Evolutionary conservation across 2,329 filamentous ascomycete species (phyloP).

Genomic region (Nectriaceae sp.): DNA sequence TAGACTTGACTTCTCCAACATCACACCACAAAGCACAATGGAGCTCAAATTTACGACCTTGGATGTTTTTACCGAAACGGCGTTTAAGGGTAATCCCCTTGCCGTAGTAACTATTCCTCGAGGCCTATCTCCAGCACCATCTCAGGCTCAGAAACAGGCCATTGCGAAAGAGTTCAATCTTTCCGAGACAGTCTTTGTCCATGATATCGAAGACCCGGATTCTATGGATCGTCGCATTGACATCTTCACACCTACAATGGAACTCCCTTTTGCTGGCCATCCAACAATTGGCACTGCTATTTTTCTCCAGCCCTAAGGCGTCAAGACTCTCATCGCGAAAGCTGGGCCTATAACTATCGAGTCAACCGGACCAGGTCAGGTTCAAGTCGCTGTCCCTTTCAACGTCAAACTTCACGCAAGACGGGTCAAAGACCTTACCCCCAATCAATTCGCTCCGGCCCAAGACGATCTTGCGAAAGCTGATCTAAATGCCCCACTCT

Average conservation of each 20-base stretch:
- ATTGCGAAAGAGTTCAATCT: slow-evolving; percentile 65
- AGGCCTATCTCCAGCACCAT: slow-evolving; percentile 21
- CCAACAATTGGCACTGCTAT: slow-evolving; percentile 59
- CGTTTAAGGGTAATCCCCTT: slow-evolving; percentile 58
- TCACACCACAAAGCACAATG: too few relatives aligned
- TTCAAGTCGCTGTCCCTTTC: slow-evolving; percentile 67
- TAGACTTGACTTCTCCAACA: too few relatives aligned
- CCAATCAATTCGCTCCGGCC: slow-evolving; percentile 20
- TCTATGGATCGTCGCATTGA: slow-evolving; percentile 45
- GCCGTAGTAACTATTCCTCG: slow-evolving; percentile 56
- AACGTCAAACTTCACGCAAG: slow-evolving; percentile 60
- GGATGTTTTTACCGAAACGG: slow-evolving; percentile 56
- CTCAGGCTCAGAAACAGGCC: slow-evolving; percentile 54
- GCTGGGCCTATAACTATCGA: slow-evolving; percentile 55
- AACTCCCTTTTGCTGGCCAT: slow-evolving; percentile 63
- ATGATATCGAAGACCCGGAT: slow-evolving; percentile 40
- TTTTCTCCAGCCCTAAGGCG: slow-evolving; percentile 42
- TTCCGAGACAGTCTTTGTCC: slow-evolving; percentile 63
- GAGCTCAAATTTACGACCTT: slow-evolving; percentile 51
- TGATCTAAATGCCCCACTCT: slow-evolving; percentile 45
- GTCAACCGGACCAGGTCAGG: slow-evolving; percentile 38
- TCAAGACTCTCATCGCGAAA: slow-evolving; percentile 50
- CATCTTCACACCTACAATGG: slow-evolving; percentile 57
- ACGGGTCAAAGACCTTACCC: slow-evolving; percentile 33
- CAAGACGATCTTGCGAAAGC: slow-evolving; percentile 27